Evolutionary conservation across 331 rosid species (phyloP).

Genomic region (Arachis monticola): DNA sequence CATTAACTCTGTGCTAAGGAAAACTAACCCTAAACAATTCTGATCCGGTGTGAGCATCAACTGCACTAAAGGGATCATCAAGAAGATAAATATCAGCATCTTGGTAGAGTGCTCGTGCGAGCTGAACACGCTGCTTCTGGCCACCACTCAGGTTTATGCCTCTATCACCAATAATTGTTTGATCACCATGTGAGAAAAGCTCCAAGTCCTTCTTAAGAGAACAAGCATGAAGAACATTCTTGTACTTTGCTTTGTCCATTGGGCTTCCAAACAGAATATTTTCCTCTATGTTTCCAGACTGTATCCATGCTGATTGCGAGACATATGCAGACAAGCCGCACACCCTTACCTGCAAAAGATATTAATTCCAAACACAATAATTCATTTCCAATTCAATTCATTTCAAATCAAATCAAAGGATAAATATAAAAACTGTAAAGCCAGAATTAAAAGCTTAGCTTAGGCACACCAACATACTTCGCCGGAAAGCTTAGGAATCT

Average conservation of each 20-base stretch:
- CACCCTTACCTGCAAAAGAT: conserved; percentile 66
- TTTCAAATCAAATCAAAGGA: too few relatives aligned
- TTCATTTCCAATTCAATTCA: too few relatives aligned
- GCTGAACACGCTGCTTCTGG: conserved; percentile 99
- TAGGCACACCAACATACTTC: conserved; percentile 73
- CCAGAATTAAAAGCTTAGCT: conserved; percentile 35
- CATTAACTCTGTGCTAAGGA: conserved; percentile 28
- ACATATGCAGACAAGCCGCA: conserved; percentile 96
- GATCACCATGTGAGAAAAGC: conserved; percentile 94
- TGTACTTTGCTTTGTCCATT: conserved; percentile 91
- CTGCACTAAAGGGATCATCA: conserved; percentile 99
- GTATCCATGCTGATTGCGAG: conserved; percentile 98
- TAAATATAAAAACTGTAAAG: conserved; percentile 24
- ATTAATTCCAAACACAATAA: too few relatives aligned
- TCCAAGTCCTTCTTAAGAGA: conserved; percentile 92
- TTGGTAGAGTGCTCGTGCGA: conserved; percentile 98
- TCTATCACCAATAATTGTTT: conserved; percentile 97
- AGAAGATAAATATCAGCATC: conserved; percentile 97
- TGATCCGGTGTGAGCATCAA: conserved; percentile 97
- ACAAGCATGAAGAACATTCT: conserved; percentile 93
- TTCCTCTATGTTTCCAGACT: conserved; percentile 97
- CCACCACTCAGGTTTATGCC: conserved; percentile 99
- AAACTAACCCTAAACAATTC: conserved; percentile 87
- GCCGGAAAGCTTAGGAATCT: conserved; percentile 88
- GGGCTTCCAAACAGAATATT: conserved; percentile 93